These are phyloP conservation scores for Viola pubescens DNA, from an alignment of 441 rosid species.

Conservation along the genomic window DNA sequence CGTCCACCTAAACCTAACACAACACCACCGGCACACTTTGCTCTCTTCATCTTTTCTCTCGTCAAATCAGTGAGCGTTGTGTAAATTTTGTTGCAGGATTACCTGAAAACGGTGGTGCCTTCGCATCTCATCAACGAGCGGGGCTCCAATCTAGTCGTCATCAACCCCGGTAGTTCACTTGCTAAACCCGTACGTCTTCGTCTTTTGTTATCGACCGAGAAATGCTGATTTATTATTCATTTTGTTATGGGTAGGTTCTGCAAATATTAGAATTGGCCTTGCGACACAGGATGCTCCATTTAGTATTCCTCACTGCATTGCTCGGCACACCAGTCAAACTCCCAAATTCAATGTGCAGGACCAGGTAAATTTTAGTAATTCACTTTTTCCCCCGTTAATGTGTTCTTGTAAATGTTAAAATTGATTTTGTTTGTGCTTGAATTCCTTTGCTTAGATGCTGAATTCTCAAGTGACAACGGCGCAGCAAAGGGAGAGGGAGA, in stretches of 20 bases:
- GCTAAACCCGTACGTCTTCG: not conserved
- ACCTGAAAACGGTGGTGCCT: constrained; percentile 84
- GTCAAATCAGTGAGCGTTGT: not conserved
- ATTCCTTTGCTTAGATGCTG: constrained; percentile 43
- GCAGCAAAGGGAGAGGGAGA: constrained; percentile 81
- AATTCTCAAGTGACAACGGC: constrained; percentile 71
- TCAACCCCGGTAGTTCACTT: constrained; percentile 50
- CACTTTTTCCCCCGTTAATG: not conserved
- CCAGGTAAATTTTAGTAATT: constrained; percentile 37
- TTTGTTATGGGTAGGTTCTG: constrained; percentile 46
- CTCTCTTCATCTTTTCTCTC: not conserved
- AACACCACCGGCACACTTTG: no score
- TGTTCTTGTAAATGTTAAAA: not conserved
- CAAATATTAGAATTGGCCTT: constrained; percentile 59
- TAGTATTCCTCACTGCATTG: constrained; percentile 64
- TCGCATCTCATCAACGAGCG: constrained; percentile 81
- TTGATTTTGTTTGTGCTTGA: not conserved
- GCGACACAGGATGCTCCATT: constrained; percentile 71
- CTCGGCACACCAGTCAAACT: constrained; percentile 39
- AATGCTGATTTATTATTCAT: constrained; percentile 3
- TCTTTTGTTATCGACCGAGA: not conserved
- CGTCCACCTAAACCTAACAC: no score
- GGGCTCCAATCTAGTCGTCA: constrained; percentile 75
- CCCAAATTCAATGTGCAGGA: constrained; percentile 50
- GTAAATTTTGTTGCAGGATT: constrained; percentile 43